phyloP scores from a whole-genome alignment of 2,329 filamentous ascomycete species.

The Stachybotrys echinatus region DNA sequence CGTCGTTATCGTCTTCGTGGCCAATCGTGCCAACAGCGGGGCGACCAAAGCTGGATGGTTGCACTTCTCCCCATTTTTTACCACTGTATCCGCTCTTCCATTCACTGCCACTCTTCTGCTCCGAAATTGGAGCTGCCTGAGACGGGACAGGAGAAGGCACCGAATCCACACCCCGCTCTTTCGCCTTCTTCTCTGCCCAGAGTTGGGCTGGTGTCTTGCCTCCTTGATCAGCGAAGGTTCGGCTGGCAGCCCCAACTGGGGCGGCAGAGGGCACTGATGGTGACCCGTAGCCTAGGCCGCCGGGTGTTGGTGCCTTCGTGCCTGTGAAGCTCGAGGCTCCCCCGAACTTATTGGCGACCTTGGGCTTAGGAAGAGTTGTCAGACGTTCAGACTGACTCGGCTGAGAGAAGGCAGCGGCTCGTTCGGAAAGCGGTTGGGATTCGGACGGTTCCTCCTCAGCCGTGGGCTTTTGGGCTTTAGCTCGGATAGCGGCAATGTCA shows the following conservation, averaged over 20 bases:
- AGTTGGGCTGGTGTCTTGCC: conserved; percentile 96
- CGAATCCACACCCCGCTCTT: conserved; percentile 53
- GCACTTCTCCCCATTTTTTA: conserved; percentile 84
- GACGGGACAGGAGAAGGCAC: conserved; percentile 37
- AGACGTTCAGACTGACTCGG: conserved; percentile 65
- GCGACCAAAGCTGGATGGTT: conserved; percentile 64
- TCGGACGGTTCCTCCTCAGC: conserved; percentile 29
- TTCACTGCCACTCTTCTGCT: conserved; percentile 67
- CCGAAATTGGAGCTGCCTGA: conserved; percentile 48
- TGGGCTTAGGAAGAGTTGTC: conserved; percentile 87
- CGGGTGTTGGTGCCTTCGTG: conserved; percentile 82
- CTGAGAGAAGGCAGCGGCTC: conserved; percentile 66
- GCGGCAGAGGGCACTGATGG: conserved; percentile 46
- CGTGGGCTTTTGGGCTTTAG: conserved; percentile 66
- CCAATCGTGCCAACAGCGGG: conserved; percentile 56
- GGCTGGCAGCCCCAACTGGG: conserved; percentile 74
- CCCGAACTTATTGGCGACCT: conserved; percentile 86
- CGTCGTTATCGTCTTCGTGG: conserved; percentile 43
- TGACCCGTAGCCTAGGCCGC: conserved; percentile 58
- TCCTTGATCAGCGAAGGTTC: conserved; percentile 89
- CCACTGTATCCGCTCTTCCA: conserved; percentile 92
- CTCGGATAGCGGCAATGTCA: conserved; percentile 89
- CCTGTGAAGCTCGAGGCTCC: conserved; percentile 69
- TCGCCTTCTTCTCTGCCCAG: conserved; percentile 96
- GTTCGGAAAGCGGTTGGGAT: conserved; percentile 65